Percentiles rank a stretch among this genome's conserved stretches.
These are phyloP conservation scores for Fusarium sp. DNA, from an alignment of 2,329 filamentous ascomycete species.

Conservation along the genomic window DNA sequence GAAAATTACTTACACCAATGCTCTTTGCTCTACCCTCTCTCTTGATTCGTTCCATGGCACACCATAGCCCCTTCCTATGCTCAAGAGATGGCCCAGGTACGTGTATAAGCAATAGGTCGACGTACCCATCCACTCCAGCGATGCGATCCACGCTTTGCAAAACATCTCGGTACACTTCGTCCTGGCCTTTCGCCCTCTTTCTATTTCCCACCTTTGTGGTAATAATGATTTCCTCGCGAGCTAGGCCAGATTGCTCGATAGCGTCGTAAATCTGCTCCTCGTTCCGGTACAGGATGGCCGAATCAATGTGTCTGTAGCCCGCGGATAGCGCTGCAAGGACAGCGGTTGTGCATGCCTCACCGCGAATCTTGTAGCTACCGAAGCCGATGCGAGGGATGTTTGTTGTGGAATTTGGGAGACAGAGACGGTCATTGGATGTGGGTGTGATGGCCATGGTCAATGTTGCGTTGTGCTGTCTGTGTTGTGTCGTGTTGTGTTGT, in stretches of 20 bases:
- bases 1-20: constrained; percentile 79
- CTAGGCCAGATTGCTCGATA: constrained; percentile 63
- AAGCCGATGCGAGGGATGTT: constrained; percentile 74
- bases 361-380: constrained; percentile 71
- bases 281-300: constrained; percentile 71
- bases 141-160: constrained; percentile 71
- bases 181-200: constrained; percentile 46
- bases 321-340: constrained; percentile 64
- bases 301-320: constrained; percentile 72
- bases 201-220: constrained; percentile 73
- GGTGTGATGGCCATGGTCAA: constrained; percentile 13
- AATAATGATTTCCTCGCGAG: constrained; percentile 69
- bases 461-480: not conserved
- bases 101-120: constrained; percentile 78
- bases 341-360: constrained; percentile 64
- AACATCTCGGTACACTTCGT: constrained; percentile 67
- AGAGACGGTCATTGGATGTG: constrained; percentile 27
- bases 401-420: constrained; percentile 36
- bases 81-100: constrained; percentile 64
- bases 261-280: constrained; percentile 73
- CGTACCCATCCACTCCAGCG: constrained; percentile 65
- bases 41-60: constrained; percentile 69
- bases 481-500: not conserved
- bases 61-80: constrained; percentile 70
- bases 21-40: constrained; percentile 67